phyloP scores from a whole-genome alignment of 805 yeast genomes.

The Schwanniomyces sp. region DNA sequence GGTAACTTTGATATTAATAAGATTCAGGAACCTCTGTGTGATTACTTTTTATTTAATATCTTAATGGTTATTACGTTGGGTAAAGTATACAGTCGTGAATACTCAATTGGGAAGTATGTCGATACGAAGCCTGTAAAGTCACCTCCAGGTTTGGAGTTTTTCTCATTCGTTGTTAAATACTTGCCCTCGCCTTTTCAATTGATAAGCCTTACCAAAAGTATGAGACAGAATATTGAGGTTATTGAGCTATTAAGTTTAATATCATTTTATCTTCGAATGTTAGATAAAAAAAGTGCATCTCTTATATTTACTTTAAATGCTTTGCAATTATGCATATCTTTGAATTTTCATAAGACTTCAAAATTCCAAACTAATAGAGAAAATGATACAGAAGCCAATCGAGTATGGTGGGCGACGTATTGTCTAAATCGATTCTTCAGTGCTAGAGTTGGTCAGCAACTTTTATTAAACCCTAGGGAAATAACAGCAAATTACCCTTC shows the following conservation, averaged over 20 bases:
- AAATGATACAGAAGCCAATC: slow-evolving; percentile 4
- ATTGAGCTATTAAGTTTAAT: slow-evolving; percentile 24
- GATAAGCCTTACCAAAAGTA: slow-evolving; percentile 9
- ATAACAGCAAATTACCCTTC: slow-evolving; percentile 12
- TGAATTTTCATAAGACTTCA: slow-evolving; percentile 21
- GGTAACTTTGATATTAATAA: slow-evolving; percentile 6
- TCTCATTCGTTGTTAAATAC: slow-evolving; percentile 15
- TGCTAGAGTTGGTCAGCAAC: slow-evolving; percentile 25
- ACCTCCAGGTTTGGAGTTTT: slow-evolving; percentile 23
- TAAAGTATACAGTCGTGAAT: slow-evolving; percentile 14
- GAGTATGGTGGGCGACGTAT: slow-evolving; percentile 25
- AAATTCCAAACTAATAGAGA: slow-evolving; percentile 6
- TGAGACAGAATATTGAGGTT: slow-evolving; percentile 15
- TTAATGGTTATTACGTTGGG: slow-evolving; percentile 23
- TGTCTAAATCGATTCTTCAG: slow-evolving; percentile 25
- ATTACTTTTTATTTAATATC: slow-evolving; percentile 19
- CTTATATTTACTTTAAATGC: slow-evolving; percentile 22
- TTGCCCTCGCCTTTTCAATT: slow-evolving; percentile 19
- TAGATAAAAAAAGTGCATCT: slow-evolving; percentile 28
- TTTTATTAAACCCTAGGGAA: slow-evolving; percentile 17
- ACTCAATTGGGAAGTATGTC: slow-evolving; percentile 5
- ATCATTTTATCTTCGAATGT: slow-evolving; percentile 20
- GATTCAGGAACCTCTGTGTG: slow-evolving; percentile 4
- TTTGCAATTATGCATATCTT: slow-evolving; percentile 24
- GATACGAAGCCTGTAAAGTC: neutral